A percentile compares a stretch with the other conserved stretches of the same genome.
Conservation (phyloP, 2,329 filamentous ascomycete genomes). For the Lasiodiplodia gonubiensis region DNA sequence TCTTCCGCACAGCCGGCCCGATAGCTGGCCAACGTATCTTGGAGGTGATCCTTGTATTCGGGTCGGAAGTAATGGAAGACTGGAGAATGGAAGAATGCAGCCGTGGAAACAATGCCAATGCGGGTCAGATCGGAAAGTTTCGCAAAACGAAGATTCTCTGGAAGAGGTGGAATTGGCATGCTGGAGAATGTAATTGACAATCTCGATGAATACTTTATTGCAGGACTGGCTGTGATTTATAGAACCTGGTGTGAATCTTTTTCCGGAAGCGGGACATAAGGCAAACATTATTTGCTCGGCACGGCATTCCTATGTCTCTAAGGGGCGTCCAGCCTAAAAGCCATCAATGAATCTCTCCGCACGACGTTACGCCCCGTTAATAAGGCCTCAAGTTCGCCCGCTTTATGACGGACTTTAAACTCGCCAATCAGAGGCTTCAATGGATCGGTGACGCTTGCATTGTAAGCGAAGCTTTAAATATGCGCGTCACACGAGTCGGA, state of each 20-base stretch:
- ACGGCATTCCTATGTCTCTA: no score
- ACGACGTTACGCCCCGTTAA: no score
- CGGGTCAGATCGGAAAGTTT: neutral
- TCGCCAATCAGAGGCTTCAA: no score
- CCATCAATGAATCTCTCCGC: no score
- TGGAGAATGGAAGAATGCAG: neutral
- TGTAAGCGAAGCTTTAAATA: no score
- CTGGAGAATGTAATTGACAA: neutral
- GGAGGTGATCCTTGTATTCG: neutral
- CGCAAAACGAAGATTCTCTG: neutral
- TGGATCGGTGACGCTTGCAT: no score
- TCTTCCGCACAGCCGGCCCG: neutral
- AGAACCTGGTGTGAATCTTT: neutral
- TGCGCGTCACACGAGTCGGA: no score
- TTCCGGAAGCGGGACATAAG: no score
- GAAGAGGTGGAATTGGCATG: neutral
- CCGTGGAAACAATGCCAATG: neutral
- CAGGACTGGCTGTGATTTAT: neutral
- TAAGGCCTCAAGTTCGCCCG: no score
- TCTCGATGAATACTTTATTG: neutral
- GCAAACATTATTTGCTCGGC: no score
- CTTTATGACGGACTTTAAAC: no score
- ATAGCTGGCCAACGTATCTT: neutral
- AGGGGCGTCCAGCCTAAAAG: no score
- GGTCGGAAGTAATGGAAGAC: neutral